A percentile compares a stretch with the other conserved stretches of the same genome.
These are phyloP conservation scores for Podochytrium sp. DNA, from an alignment of 192 early-diverging fungal genomes.

Conservation along the genomic window DNA sequence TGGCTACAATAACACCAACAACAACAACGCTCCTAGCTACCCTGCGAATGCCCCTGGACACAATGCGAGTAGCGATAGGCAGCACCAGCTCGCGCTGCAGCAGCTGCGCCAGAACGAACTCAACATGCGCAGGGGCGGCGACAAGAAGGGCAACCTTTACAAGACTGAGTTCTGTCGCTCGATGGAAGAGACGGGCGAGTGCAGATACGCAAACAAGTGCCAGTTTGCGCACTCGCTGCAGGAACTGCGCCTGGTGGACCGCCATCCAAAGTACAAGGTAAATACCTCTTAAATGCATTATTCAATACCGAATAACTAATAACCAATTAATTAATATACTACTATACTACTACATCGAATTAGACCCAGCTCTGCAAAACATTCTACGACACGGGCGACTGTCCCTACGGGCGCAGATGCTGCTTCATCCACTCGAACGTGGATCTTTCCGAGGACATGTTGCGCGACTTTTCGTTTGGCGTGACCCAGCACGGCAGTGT, in stretches of 20 bases:
- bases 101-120: conserved; percentile 6
- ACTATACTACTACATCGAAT: background rate
- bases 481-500: too few species aligned
- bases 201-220: conserved; percentile 87
- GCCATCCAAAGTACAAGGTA: conserved; percentile 90
- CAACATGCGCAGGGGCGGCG: background rate
- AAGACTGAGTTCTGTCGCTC: conserved; percentile 79
- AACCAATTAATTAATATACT: background rate
- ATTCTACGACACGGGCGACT: conserved; percentile 85
- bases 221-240: conserved; percentile 87
- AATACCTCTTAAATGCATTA: background rate
- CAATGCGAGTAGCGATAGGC: background rate
- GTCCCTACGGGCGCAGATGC: conserved; percentile 93
- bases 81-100: conserved; percentile 1
- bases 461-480: too few species aligned
- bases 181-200: conserved; percentile 58
- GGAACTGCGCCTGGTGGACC: conserved; percentile 79
- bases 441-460: background rate
- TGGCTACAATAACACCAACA: too few species aligned
- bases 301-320: background rate
- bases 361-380: conserved; percentile 89
- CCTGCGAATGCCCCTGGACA: background rate
- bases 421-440: conserved; percentile 84
- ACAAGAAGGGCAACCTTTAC: conserved; percentile 62
- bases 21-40: background rate